These are phyloP conservation scores for Trametes maxima DNA, from an alignment of 768 basidiomycete genomes.

Conservation along the genomic window DNA sequence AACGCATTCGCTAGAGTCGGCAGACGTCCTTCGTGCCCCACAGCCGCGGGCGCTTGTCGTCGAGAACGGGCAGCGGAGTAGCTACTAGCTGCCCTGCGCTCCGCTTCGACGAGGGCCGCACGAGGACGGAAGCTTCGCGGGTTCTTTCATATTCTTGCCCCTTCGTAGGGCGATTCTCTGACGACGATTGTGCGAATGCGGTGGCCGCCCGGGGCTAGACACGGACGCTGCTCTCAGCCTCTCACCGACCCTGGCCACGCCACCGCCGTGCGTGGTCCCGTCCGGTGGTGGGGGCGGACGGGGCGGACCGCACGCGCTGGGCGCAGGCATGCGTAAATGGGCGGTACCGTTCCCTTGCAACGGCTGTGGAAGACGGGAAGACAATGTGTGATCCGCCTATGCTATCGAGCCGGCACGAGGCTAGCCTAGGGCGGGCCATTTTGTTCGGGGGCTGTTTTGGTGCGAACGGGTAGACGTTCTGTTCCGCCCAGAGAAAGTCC, in stretches of 20 bases:
- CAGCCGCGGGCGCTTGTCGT: not conserved
- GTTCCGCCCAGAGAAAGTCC: not conserved
- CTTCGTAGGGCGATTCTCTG: constrained; percentile 11
- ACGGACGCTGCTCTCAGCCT: not conserved
- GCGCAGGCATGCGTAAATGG: not conserved
- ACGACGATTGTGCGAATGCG: constrained; percentile 5
- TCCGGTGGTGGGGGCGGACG: not conserved
- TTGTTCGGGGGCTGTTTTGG: constrained; percentile 1
- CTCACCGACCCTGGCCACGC: not conserved
- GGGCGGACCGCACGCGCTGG: not conserved
- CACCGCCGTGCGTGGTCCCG: not conserved
- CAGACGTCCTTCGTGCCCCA: not conserved
- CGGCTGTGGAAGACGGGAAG: not conserved
- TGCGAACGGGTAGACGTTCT: not conserved
- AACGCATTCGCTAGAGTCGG: not conserved
- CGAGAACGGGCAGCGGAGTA: constrained; percentile 1
- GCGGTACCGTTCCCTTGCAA: not conserved
- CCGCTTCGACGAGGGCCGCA: too few species aligned
- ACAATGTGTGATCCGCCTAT: not conserved
- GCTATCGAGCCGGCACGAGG: constrained; percentile 5
- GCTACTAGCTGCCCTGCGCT: not conserved
- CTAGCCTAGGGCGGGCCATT: constrained; percentile 5
- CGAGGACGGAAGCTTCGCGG: constrained; percentile 7
- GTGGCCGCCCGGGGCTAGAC: not conserved
- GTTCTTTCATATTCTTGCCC: constrained; percentile 3